phyloP scores from a whole-genome alignment of 306 rosid genomes.

The Inga oerstediana region DNA sequence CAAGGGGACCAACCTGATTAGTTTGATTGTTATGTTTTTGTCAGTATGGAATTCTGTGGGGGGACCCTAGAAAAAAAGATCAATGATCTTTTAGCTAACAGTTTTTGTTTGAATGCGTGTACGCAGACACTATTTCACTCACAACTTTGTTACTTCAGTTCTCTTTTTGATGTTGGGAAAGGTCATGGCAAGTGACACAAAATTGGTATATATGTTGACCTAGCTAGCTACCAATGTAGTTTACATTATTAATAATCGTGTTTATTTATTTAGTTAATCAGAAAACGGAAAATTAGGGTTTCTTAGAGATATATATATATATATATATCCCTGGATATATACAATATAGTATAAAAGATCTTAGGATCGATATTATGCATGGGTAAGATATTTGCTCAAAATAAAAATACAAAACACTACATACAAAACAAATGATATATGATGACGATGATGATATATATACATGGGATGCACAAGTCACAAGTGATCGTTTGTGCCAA shows the following conservation, averaged over 20 bases:
- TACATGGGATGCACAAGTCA: background rate
- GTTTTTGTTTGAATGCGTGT: background rate
- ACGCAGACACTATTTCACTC: background rate
- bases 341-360: background rate
- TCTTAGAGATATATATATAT: background rate
- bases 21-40: conserved; percentile 5
- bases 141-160: background rate
- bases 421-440: background rate
- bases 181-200: background rate
- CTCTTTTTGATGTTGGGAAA: background rate
- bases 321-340: background rate
- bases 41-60: background rate
- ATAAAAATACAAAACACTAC: background rate
- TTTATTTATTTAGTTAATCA: background rate
- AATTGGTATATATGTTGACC: background rate
- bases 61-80: background rate
- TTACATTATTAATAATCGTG: background rate
- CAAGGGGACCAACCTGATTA: background rate
- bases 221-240: background rate
- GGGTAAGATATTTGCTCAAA: background rate
- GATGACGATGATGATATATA: background rate
- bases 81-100: background rate
- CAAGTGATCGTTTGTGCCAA: background rate
- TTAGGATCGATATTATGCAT: background rate
- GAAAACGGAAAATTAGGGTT: background rate